Base-by-base conservation (phyloP, 345 rosid species). In the Bretschneidera sinensis region DNA sequence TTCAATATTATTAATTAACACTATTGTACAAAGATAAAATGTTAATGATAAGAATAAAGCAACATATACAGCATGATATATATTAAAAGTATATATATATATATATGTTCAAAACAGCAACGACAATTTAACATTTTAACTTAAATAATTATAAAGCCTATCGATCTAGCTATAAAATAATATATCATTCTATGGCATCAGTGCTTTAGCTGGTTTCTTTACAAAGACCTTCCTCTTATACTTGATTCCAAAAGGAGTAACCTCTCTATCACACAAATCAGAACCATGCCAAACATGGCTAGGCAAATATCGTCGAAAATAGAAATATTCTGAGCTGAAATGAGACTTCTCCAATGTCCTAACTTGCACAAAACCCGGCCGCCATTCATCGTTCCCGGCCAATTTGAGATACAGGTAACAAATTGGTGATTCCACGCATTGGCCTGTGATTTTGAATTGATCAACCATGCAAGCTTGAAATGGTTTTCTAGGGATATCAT, bases 391-490 rank as follows among this genome's bases (percentile, higher is more conserved):
- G 2, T 51, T 34, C 4, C 81, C 82, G 0, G 11, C 55, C 54
- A 71, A 50, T 61, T 80, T 83, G 1, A 83, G 67, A 61, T 83
- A 80, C 18, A 69, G 45, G 61, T 79, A 74, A 61, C 89, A 84
- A 16, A 79, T 33, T 0, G 69, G 74, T 1, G 79, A 72, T 19
- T 70, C 76, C 9, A 81, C 61, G 15, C 86, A 83, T 25, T 21
- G 58, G 25, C 77, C 68, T 14, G 53, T 66, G 4, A 79, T 73
- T 25, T 56, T 77, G 57, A 81, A 81, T 53, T 84, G 74, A 35
- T 84, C 86, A 0, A 73, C 74, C 53, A 50, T 48, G 74, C 89
- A 83, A 20, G 84, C 77, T 45, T 77, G 81, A 60, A 81, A 81
- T n/a, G 85, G 82, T 61, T 66, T 77, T 18, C 28, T 61, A 0